Conservation (phyloP, 257 asterid species). For the Nicotiana tabacum region DNA sequence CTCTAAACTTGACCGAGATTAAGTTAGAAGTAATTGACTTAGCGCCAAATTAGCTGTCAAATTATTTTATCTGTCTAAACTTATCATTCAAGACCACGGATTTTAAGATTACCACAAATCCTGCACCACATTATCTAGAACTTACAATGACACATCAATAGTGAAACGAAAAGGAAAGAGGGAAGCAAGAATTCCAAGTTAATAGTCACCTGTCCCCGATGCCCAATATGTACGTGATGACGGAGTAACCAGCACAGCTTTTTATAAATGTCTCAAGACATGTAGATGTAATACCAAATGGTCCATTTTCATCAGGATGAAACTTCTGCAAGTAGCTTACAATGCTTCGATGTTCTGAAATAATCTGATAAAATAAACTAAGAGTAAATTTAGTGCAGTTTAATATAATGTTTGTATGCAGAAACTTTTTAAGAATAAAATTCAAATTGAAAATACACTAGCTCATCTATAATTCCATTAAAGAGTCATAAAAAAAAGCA, state of each 20-base stretch:
- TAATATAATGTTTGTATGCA: not conserved
- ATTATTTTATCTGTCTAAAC: not conserved
- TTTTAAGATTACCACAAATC: not conserved
- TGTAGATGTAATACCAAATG: conserved; percentile 87
- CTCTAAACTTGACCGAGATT: not conserved
- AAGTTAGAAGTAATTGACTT: not conserved
- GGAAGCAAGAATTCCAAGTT: not conserved
- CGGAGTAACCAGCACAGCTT: conserved; percentile 99
- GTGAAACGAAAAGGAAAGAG: not conserved
- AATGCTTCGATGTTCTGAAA: conserved; percentile 95
- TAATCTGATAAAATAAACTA: conserved; percentile 53
- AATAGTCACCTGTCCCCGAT: conserved; percentile 87
- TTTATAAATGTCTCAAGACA: conserved; percentile 95
- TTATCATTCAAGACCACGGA: not conserved
- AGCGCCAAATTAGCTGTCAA: not conserved
- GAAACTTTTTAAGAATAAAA: not conserved
- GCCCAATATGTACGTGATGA: conserved; percentile 93
- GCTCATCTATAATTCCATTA: not conserved
- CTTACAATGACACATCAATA: not conserved
- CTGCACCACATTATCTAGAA: not conserved
- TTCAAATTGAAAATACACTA: not conserved
- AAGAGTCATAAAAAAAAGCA: not conserved
- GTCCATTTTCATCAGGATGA: conserved; percentile 91
- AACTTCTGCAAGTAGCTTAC: conserved; percentile 87
- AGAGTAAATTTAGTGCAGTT: not conserved